Percentiles rank a stretch among this genome's conserved stretches.
phyloP scores from a whole-genome alignment of 768 basidiomycete species.

The Trametopsis cervina region DNA sequence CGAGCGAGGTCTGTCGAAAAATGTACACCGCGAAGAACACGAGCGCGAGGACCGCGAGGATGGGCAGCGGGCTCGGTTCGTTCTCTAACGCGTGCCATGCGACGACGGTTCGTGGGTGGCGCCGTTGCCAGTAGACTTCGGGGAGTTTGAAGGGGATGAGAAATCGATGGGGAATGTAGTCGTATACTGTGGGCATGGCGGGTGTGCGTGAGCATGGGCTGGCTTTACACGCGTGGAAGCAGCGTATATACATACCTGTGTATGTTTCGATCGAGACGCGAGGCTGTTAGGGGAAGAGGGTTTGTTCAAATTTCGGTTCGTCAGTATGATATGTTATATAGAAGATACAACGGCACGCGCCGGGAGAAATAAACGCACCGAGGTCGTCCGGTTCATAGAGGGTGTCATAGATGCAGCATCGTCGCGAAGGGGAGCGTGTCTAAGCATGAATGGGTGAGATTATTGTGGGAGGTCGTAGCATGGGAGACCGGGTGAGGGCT shows the following conservation, averaged over 20 bases:
- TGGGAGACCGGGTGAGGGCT: not conserved
- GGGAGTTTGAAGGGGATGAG: not conserved
- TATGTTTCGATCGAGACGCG: not conserved
- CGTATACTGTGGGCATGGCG: conserved; percentile 5
- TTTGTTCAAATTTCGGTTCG: too few relatives aligned
- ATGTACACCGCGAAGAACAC: not conserved
- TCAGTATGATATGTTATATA: too few relatives aligned
- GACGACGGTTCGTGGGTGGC: conserved; percentile 2
- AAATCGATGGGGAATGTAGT: conserved; percentile 1
- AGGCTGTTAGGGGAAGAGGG: not conserved
- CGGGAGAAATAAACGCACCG: not conserved
- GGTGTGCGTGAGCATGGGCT: not conserved
- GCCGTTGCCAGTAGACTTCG: conserved; percentile 1
- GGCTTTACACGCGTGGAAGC: not conserved
- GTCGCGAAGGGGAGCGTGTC: not conserved
- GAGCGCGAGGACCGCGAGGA: conserved; percentile 3
- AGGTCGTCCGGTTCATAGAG: not conserved
- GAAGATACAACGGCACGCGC: not conserved
- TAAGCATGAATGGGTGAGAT: not conserved
- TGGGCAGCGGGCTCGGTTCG: conserved; percentile 1
- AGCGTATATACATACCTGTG: not conserved
- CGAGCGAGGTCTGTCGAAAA: not conserved
- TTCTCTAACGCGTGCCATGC: conserved; percentile 5
- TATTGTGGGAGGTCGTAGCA: not conserved
- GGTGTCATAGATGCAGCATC: not conserved